These are phyloP conservation scores for Trametes pubescens DNA, from an alignment of 1,284 basidiomycete genomes.

Conservation along the genomic window DNA sequence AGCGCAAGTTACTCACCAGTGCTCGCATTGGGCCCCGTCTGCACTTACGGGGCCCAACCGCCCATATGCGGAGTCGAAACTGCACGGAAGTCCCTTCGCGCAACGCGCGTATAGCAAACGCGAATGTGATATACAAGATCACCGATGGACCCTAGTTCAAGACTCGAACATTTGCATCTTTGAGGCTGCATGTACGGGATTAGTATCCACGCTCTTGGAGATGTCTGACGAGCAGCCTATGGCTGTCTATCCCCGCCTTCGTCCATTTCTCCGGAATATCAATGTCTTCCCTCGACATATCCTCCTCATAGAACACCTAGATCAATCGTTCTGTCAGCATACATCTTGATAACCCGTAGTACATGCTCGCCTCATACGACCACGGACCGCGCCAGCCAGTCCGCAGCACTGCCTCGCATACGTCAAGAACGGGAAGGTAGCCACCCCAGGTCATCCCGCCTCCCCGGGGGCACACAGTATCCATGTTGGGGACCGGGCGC, in stretches of 20 bases:
- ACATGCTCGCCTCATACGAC: slow-evolving; percentile 40
- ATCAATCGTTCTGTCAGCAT: not conserved
- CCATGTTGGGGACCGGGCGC: slow-evolving; percentile 41
- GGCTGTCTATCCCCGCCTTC: slow-evolving; percentile 34
- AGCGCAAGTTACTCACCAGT: too few relatives aligned
- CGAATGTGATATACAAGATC: too few relatives aligned
- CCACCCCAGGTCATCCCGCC: slow-evolving; percentile 30
- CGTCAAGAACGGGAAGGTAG: slow-evolving; percentile 42
- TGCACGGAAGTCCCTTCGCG: too few relatives aligned
- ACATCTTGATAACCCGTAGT: not conserved
- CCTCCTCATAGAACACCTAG: slow-evolving; percentile 42
- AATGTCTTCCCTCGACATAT: slow-evolving; percentile 37
- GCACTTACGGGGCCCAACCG: too few relatives aligned
- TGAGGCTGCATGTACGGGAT: not conserved
- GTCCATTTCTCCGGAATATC: slow-evolving; percentile 40
- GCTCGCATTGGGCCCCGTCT: too few relatives aligned
- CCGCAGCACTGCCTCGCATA: slow-evolving; percentile 40
- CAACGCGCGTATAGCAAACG: too few relatives aligned
- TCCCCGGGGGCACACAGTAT: slow-evolving; percentile 24
- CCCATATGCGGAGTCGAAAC: too few relatives aligned
- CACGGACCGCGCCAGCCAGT: slow-evolving; percentile 44
- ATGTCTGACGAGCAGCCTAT: slow-evolving; percentile 29
- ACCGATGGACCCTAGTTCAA: too few relatives aligned
- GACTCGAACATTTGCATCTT: too few relatives aligned
- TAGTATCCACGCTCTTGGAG: slow-evolving; percentile 28